Base-by-base conservation (phyloP, 2,329 filamentous ascomycete genomes). In the Aureobasidium lini region DNA sequence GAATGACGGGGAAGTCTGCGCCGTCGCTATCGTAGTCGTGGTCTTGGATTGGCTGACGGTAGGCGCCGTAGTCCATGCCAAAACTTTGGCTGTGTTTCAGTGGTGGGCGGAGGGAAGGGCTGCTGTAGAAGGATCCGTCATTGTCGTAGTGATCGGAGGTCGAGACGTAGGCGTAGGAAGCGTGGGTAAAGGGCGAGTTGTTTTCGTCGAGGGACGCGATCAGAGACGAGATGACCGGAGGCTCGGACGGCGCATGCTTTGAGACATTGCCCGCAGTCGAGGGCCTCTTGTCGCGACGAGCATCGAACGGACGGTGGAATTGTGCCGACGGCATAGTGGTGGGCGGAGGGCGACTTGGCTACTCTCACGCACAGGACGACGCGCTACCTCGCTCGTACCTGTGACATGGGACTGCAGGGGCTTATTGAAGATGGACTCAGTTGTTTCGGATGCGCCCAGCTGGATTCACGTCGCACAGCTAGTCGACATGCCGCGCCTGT, bases 41-140 rank as follows among this genome's bases (percentile, higher is more conserved):
- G 50, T 76, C 73, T 43, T 76, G 73, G 37, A 72, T 82, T 77
- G 56, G 79, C 78, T 57, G 46, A 9, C 53, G 43, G 16, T 56
- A 54, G 34, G 79, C 80, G 61, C 86, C 84, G 79, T 90, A 90
- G 69, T 89, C 88, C 73, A 89, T 82, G 48, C 88, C 86, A 70
- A 88, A 89, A 62, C 77, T 60, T 13, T 53, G 52, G 43, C 61
- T 57, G 42, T 53, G 57, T 39, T 50, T 50, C 48, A 59, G 40
- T 6, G 32, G 39, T 37, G 47, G 54, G 43, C 54, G 54, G 10
- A 46, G 40, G 52, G 34, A 43, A 5, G 52, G 32, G 32, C 16
- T 44, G 28, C 15, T 18, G 43, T 40, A 40, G 29, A 57, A 42
- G 6, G 39, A 8, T 18, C 31, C 52, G 32, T 57, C 2, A 8